Percentiles rank a stretch among this genome's conserved stretches.
Evolutionary conservation across 208 protist genomes (phyloP).

Genomic region (Tritrichomonas foetus): DNA sequence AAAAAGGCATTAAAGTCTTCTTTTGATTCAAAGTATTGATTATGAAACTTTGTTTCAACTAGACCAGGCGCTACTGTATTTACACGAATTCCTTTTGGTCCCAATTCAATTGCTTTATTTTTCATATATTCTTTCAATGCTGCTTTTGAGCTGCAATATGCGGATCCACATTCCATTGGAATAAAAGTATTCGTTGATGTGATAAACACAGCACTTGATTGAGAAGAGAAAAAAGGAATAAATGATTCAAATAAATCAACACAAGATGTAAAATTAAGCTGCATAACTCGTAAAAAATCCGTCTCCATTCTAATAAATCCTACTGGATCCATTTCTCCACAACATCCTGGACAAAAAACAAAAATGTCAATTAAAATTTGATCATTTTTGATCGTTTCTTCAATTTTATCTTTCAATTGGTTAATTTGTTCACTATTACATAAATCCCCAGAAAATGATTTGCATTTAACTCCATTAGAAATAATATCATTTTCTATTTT

Average conservation of each 20-base stretch:
- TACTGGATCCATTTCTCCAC: background rate
- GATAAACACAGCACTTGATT: background rate
- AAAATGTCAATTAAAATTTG: background rate
- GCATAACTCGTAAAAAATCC: background rate
- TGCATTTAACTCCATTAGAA: background rate
- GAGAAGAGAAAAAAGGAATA: background rate
- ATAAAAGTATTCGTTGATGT: background rate
- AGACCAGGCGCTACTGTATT: background rate
- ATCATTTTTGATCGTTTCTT: background rate
- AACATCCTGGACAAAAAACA: background rate
- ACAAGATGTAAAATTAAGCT: background rate
- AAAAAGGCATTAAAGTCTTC: constrained; percentile 4
- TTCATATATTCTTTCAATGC: background rate
- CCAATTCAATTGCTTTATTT: background rate
- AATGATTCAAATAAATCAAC: background rate
- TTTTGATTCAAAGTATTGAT: background rate
- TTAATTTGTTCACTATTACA: background rate
- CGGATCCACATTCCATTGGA: background rate
- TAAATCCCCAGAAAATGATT: background rate
- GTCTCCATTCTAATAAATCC: background rate
- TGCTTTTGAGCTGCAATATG: background rate
- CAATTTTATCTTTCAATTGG: background rate
- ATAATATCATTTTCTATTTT: background rate
- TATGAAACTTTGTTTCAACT: background rate
- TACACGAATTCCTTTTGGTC: background rate